Evolutionary conservation across 208 protist genomes (phyloP), one percentile per base, ranked within the genome.

Genomic region (Naegleria fowleri): DNA sequence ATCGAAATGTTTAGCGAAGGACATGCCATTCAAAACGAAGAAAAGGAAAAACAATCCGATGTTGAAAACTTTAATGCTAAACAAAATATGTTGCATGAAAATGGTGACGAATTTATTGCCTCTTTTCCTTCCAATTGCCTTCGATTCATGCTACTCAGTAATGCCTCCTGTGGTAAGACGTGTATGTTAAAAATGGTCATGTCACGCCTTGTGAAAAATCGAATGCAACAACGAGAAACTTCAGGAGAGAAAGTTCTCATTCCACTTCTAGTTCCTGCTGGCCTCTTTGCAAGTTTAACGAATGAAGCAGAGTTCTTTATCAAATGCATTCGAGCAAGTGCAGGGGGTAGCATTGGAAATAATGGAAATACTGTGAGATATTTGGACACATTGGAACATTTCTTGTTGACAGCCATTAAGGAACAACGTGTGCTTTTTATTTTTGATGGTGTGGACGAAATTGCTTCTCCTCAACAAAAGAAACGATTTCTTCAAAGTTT

Each of bases 391-490:
- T 51, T 89, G 25, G 86, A 89, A 89, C 48, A 89, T 40, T 89
- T 75, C n/a, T n/a, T 89, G 6, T 40, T 89, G 11, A 33, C 9
- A 41, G 48, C 48, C 0, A 67, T 89, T 13, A 67, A 40, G 25
- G 19, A 89, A 36, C 5, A 89, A 19, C 25, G 33, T 11, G 86
- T 40, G 4, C 6, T 89, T 3, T 41, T 89, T 6, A 33, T 89
- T 33, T 67, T 89, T 29, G 86, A 89, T 67, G 86, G 86, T 40
- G 5, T 89, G 3, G 86, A 89, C 40, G 86, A 89, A 89, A 40
- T 40, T 36, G 86, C 86, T 40, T 36, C 29, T 79, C 67, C 67
- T 29, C 11, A 75, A 41, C 36, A 67, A 33, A 89, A 89, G 29
- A 89, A 29, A 5, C 13, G 11, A 41, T 11, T 89, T 3, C 1